Base-by-base conservation (phyloP, 106 monocot species). In the Xerophyta viscosa region DNA sequence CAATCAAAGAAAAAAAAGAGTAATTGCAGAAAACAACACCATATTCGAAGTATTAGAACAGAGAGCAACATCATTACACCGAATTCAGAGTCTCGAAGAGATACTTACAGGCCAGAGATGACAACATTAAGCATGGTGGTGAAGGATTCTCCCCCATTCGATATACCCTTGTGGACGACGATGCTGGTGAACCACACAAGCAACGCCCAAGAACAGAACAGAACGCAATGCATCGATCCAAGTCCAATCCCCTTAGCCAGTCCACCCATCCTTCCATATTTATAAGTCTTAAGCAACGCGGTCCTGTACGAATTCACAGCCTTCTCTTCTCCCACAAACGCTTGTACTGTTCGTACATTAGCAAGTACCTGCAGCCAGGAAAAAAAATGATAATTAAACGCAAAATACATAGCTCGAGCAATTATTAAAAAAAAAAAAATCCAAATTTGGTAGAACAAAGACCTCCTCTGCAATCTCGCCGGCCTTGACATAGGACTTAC, bases 111-210 rank as follows among this genome's bases (percentile, higher is more conserved):
- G 43, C 98, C 98, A 11, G 90, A 36, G 46, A 99, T 86, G 69
- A 99, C 90, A 20, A 99, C 98, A 66, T 99, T 99, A 50, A 99
- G 90, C 86, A 99, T 99, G 11, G 98, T 99, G 21, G 98, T 99
- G 68, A 99, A 99, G 8, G 90, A 86, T 29, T 90, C 86, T 29
- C 98, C 98, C 0, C 98, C 98, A 51, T 90, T 99, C 6, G 98
- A 46, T 30, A 99, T 86, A 4, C 47, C 48, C 71, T 80, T 86
- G 68, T 91, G 90, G 28, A 91, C 86, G 18, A 86, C 51, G 37
- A 99, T 70, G 49, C 90, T 68, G n/a, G 98, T 83, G 72, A 65
- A 99, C 98, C 98, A 99, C 15, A 80, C 69, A 19, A 99, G 98
- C 56, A 99, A 64, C 24, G 98, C 86, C 98, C 98, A 99, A 1